Evolutionary conservation across 306 rosid species (phyloP).

Genomic region (Citrullus amarus): DNA sequence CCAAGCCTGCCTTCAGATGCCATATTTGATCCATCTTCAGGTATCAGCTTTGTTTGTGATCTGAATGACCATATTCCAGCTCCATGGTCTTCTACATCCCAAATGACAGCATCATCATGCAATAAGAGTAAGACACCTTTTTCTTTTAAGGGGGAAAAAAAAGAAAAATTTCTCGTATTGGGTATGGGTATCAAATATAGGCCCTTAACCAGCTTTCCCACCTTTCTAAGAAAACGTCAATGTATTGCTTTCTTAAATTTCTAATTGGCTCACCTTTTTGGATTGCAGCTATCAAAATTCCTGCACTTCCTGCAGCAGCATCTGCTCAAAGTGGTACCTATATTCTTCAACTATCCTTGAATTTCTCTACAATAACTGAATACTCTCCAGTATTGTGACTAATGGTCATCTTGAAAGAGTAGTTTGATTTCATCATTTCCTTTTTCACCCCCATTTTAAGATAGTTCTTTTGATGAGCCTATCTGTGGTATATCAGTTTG

Average conservation of each 20-base stretch:
- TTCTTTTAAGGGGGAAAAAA: too few species aligned
- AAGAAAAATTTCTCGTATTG: background rate
- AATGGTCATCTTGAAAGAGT: background rate
- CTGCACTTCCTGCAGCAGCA: slow-evolving; percentile 98
- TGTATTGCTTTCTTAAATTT: background rate
- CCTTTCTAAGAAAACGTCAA: background rate
- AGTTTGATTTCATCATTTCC: background rate
- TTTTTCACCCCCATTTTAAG: too few species aligned
- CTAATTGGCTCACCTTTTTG: background rate
- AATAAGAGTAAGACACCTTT: slow-evolving; percentile 42
- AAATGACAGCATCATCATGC: slow-evolving; percentile 58
- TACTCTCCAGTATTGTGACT: background rate
- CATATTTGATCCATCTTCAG: slow-evolving; percentile 59
- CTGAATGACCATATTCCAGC: slow-evolving; percentile 95
- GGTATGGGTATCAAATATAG: background rate
- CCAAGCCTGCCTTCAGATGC: slow-evolving; percentile 96
- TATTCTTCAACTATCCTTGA: background rate
- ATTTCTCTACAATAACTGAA: background rate
- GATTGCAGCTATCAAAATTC: slow-evolving; percentile 73
- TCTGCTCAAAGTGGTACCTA: slow-evolving; percentile 47
- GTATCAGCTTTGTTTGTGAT: slow-evolving; percentile 87
- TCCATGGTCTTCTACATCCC: slow-evolving; percentile 77
- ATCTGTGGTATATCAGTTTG: background rate
- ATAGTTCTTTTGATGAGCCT: background rate
- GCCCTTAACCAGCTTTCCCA: background rate